phyloP scores from a whole-genome alignment of 306 rosid genomes.

The cucumber (Cucumis sativus) region Cucumber_9930_V3 NC_026656.2:21181501-21182000 shows the following conservation, averaged over 20 bases:
- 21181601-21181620: neutral
- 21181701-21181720: conserved; percentile 84
- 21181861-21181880: neutral
- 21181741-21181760: conserved; percentile 53
- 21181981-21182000: conserved; percentile 40
- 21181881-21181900: neutral
- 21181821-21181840: neutral
- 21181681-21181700: conserved; percentile 93
- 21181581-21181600: neutral
- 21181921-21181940: neutral
- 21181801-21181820: neutral
- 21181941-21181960: conserved; percentile 51
- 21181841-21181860: neutral
- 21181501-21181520: neutral
- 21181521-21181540: neutral
- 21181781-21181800: conserved; percentile 19
- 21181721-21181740: conserved; percentile 56
- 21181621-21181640: neutral
- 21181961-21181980: conserved; percentile 18
- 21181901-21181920: neutral
- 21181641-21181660: conserved; percentile 33
- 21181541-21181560: neutral
- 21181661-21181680: conserved; percentile 53
- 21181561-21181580: neutral
- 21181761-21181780: conserved; percentile 28